Percentiles rank a stretch among this genome's conserved stretches.
Evolutionary conservation across 1,139 yeast genomes (phyloP).

Genomic region (Kodamaea fungicola): DNA sequence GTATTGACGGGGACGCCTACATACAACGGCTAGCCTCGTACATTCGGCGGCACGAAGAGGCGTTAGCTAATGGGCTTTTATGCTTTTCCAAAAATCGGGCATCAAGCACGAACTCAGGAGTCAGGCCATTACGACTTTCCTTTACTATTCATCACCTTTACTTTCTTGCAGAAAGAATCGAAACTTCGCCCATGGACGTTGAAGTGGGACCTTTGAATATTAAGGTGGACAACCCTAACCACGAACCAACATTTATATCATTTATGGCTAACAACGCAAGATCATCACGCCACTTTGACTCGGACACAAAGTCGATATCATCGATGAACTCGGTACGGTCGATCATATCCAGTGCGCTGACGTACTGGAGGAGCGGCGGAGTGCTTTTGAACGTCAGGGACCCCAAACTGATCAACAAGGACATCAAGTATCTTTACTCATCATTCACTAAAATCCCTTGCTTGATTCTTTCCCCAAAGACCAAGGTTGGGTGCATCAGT

Average conservation of each 20-base stretch:
- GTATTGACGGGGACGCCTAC: slow-evolving; percentile 43
- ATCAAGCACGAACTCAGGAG: slow-evolving; percentile 7
- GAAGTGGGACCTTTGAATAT: slow-evolving; percentile 65
- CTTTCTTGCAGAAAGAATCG: slow-evolving; percentile 56
- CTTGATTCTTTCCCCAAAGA: slow-evolving; percentile 55
- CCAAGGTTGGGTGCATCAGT: slow-evolving; percentile 51
- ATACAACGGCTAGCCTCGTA: slow-evolving; percentile 40
- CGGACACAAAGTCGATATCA: slow-evolving; percentile 59
- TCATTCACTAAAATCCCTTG: slow-evolving; percentile 68
- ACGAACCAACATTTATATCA: slow-evolving; percentile 52
- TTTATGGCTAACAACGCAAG: slow-evolving; percentile 50
- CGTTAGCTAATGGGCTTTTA: slow-evolving; percentile 44
- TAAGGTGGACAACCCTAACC: slow-evolving; percentile 55
- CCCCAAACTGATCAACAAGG: slow-evolving; percentile 43
- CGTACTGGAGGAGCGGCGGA: slow-evolving; percentile 40
- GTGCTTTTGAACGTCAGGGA: slow-evolving; percentile 27
- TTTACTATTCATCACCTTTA: slow-evolving; percentile 63
- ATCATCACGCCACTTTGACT: slow-evolving; percentile 42
- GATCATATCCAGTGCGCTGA: slow-evolving; percentile 44
- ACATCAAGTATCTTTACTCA: slow-evolving; percentile 57
- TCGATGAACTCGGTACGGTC: slow-evolving; percentile 64
- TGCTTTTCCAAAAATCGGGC: slow-evolving; percentile 34
- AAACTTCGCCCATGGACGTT: slow-evolving; percentile 48
- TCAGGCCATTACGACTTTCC: slow-evolving; percentile 52
- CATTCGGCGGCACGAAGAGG: slow-evolving; percentile 42